Conservation (phyloP, 306 rosid genomes). For the Myrica gale region DNA sequence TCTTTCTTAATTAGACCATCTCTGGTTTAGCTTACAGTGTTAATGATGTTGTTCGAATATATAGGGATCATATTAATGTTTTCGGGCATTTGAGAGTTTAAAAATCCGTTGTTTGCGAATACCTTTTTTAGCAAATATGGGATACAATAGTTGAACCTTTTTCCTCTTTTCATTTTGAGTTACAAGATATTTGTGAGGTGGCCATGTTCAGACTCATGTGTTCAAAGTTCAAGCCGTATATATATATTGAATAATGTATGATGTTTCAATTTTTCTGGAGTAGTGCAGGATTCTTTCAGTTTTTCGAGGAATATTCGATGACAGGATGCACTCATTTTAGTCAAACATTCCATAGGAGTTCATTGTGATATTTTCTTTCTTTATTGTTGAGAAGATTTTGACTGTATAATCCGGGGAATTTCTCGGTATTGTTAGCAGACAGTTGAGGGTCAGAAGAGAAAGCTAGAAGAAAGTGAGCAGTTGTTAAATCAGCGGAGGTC, state of each 20-base stretch:
- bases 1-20: too few species aligned
- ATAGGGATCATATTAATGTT: too few species aligned
- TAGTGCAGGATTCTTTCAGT: neutral
- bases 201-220: neutral
- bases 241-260: neutral
- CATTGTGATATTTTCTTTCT: slow-evolving; percentile 9
- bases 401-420: slow-evolving; percentile 21
- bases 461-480: slow-evolving; percentile 76
- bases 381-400: slow-evolving; percentile 1
- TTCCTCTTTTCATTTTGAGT: neutral
- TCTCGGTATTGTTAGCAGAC: slow-evolving; percentile 54
- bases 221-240: neutral
- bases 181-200: neutral
- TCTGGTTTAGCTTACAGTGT: too few species aligned
- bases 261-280: too few species aligned
- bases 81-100: too few species aligned
- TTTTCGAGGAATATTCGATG: neutral
- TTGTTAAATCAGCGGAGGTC: slow-evolving; percentile 72
- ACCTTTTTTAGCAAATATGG: too few species aligned
- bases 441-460: slow-evolving; percentile 85
- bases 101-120: too few species aligned
- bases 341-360: neutral
- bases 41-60: too few species aligned
- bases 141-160: too few species aligned
- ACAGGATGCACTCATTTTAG: neutral